Percentiles rank a stretch among this genome's conserved stretches.
Conservation (phyloP, 441 rosid genomes). For the Euphorbia schlechtendalii region DNA sequence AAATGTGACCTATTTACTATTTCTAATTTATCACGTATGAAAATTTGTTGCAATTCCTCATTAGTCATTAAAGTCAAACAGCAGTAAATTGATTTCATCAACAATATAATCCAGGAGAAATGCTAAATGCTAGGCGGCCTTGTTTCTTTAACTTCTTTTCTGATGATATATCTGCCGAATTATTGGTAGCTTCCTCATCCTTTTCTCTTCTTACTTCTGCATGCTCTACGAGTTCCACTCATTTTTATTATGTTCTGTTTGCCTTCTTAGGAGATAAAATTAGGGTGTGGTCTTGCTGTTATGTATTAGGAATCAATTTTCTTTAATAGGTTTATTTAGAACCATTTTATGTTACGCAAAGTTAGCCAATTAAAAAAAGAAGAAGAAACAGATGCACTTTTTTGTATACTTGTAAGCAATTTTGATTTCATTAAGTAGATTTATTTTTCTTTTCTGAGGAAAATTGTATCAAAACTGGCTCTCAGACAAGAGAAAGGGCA, state of each 20-base stretch:
- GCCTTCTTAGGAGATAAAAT: neutral
- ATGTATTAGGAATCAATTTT: neutral
- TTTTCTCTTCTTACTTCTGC: neutral
- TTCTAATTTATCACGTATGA: neutral
- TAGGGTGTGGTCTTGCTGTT: neutral
- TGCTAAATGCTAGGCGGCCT: conserved; percentile 28
- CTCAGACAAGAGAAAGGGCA: neutral
- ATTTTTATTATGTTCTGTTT: neutral
- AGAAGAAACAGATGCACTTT: too few relatives aligned
- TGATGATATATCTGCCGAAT: conserved; percentile 23
- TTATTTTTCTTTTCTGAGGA: neutral
- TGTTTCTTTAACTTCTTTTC: conserved; percentile 42
- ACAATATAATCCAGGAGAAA: conserved; percentile 14
- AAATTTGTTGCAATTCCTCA: neutral
- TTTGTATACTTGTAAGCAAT: too few relatives aligned
- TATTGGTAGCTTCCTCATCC: conserved; percentile 33
- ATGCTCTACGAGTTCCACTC: neutral
- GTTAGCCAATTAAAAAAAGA: too few relatives aligned
- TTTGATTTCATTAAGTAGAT: neutral
- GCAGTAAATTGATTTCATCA: neutral
- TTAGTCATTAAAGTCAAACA: neutral
- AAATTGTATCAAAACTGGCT: neutral
- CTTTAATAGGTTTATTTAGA: neutral
- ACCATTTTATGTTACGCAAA: neutral
- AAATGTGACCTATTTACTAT: neutral